Base-by-base conservation (phyloP, 345 rosid genomes). In the Hibiscus mutabilis region DNA sequence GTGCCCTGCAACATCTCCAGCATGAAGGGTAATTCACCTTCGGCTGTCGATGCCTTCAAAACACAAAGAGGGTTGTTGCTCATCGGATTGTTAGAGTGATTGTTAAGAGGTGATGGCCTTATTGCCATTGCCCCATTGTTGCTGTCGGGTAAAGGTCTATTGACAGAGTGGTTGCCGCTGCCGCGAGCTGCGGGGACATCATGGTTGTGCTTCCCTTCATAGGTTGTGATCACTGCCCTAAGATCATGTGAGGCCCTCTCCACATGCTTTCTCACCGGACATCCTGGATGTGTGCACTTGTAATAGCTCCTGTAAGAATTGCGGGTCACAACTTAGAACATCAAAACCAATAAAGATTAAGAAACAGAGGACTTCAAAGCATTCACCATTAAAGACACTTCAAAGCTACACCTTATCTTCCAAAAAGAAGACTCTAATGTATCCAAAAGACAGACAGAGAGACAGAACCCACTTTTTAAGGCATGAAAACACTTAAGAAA, bases 181-280 rank as follows among this genome's bases (percentile, higher is more conserved):
- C 96, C 96, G 0, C 93, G 97, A 76, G 90, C 87, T 0, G 91
- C 92, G 0, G 97, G 98, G 59, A 89, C 90, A 46, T 89, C 91
- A 75, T 93, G 98, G 82, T 87, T 88, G 76, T 93, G 98, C 75
- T 93, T 93, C n/a, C 97, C 98, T 53, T 93, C 96, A 9, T 93
- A 93, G 75, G 97, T 93, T 33, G 98, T 93, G 84, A 93, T 89
- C 79, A 93, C 98, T 53, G 96, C 82, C 76, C 91, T 82, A 0
- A 80, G 75, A 74, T 93, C 97, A 55, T 89, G 91, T 9, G 87
- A 86, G 70, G 98, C 96, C 78, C 98, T 76, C 84, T 93, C 98
- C 2, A 93, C 93, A 68, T 93, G 98, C 76, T 91, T 93, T 66
- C 97, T 85, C 66, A 93, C 98, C 0, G 88, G 88, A 75, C 98